phyloP scores from a whole-genome alignment of 495 filamentous ascomycete species.

The Penicillium arizonense region DNA sequence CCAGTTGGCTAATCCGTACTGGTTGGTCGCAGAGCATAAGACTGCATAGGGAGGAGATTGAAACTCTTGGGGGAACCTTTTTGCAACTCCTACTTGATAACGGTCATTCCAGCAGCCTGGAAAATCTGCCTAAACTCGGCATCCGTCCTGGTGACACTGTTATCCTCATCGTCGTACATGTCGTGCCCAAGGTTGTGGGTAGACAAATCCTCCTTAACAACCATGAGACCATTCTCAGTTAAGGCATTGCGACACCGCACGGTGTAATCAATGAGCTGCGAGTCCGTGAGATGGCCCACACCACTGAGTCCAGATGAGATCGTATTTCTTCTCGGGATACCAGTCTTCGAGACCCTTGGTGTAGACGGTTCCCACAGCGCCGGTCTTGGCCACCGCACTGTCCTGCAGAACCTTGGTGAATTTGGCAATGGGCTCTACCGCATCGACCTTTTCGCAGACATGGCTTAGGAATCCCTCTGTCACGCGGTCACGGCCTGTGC shows the following conservation, averaged over 20 bases:
- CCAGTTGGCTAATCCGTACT: not conserved
- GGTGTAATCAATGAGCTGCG: constrained; percentile 67
- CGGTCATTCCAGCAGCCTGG: constrained; percentile 60
- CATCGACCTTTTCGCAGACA: constrained; percentile 53
- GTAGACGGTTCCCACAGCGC: constrained; percentile 60
- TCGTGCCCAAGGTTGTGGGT: constrained; percentile 56
- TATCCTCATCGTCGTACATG: constrained; percentile 75
- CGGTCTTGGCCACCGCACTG: constrained; percentile 25
- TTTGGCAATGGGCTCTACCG: constrained; percentile 59
- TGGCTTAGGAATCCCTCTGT: constrained; percentile 55
- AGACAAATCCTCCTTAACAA: constrained; percentile 86
- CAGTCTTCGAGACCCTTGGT: constrained; percentile 77
- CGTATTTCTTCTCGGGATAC: constrained; percentile 58
- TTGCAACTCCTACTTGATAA: constrained; percentile 74
- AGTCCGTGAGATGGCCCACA: constrained; percentile 89
- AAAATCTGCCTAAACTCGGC: constrained; percentile 69
- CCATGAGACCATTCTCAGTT: constrained; percentile 53
- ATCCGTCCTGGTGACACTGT: constrained; percentile 76
- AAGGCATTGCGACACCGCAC: constrained; percentile 57
- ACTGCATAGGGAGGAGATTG: constrained; percentile 65
- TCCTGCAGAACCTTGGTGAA: constrained; percentile 40
- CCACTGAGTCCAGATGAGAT: constrained; percentile 77
- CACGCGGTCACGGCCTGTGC: constrained; percentile 49
- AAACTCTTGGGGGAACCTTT: constrained; percentile 65
- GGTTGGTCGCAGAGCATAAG: constrained; percentile 60